These are phyloP conservation scores for Quercus cerris DNA, from an alignment of 306 rosid species.

Conservation along the genomic window DNA sequence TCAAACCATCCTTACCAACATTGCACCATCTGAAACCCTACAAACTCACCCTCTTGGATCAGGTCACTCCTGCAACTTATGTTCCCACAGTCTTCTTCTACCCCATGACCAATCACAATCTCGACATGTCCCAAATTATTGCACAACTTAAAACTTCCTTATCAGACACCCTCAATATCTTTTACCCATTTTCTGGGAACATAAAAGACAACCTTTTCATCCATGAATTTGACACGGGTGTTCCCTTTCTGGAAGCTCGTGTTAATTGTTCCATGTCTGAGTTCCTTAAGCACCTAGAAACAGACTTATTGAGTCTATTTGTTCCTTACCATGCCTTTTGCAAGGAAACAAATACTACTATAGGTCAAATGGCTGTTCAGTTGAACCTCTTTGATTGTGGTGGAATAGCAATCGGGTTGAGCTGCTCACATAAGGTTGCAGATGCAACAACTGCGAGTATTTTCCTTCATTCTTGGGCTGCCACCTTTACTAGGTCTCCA, in stretches of 20 bases:
- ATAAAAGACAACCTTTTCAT: slow-evolving; percentile 26
- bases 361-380: slow-evolving; percentile 41
- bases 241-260: slow-evolving; percentile 41
- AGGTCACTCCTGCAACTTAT: slow-evolving; percentile 20
- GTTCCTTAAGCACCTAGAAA: slow-evolving; percentile 34
- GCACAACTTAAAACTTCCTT: slow-evolving; percentile 33
- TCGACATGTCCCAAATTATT: background rate
- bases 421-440: slow-evolving; percentile 37
- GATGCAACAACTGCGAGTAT: slow-evolving; percentile 32
- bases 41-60: slow-evolving; percentile 30
- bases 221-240: slow-evolving; percentile 45
- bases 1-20: slow-evolving; percentile 36
- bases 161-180: slow-evolving; percentile 40
- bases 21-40: slow-evolving; percentile 5
- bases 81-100: slow-evolving; percentile 30
- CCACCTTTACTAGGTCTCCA: slow-evolving; percentile 13
- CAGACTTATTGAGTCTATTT: slow-evolving; percentile 24
- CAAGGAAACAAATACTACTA: background rate
- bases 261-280: slow-evolving; percentile 33
- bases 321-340: slow-evolving; percentile 35
- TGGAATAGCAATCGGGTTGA: slow-evolving; percentile 42
- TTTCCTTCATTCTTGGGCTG: slow-evolving; percentile 40
- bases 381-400: slow-evolving; percentile 46
- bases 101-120: slow-evolving; percentile 5
- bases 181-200: slow-evolving; percentile 49